Percentiles rank a stretch among this genome's conserved stretches.
These are phyloP conservation scores for Xylaria curta DNA, from an alignment of 495 filamentous ascomycete genomes.

Conservation along the genomic window DNA sequence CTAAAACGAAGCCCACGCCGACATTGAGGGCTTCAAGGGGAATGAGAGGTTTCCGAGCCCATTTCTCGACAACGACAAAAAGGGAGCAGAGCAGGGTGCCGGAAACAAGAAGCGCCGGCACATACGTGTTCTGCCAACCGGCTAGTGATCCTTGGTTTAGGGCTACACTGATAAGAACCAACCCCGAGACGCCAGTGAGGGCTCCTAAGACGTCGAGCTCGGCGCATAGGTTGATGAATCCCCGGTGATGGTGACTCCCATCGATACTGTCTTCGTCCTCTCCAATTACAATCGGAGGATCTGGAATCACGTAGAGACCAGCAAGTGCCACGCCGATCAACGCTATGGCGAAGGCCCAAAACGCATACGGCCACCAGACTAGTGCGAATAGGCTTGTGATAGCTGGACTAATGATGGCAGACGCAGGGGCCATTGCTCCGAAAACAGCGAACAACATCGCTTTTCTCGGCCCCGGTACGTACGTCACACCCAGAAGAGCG, in stretches of 20 bases:
- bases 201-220: conserved; percentile 61
- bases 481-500: conserved; percentile 65
- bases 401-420: conserved; percentile 58
- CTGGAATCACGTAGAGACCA: conserved; percentile 58
- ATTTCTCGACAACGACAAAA: conserved; percentile 61
- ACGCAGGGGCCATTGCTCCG: conserved; percentile 67
- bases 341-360: conserved; percentile 60
- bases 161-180: conserved; percentile 65
- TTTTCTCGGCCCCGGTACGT: conserved; percentile 62
- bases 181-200: conserved; percentile 57
- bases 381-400: conserved; percentile 62
- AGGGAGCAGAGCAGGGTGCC: conserved; percentile 56
- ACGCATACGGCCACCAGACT: conserved; percentile 72
- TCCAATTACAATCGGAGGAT: conserved; percentile 49
- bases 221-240: conserved; percentile 34
- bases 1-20: conserved; percentile 62
- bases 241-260: neutral
- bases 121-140: conserved; percentile 63
- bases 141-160: conserved; percentile 67
- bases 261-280: conserved; percentile 20
- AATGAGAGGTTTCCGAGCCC: conserved; percentile 59
- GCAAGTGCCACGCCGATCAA: conserved; percentile 50
- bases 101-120: conserved; percentile 58
- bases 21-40: conserved; percentile 59
- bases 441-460: conserved; percentile 71